These are phyloP conservation scores for Vigna angularis DNA, from an alignment of 306 rosid genomes.

Conservation along the genomic window DNA sequence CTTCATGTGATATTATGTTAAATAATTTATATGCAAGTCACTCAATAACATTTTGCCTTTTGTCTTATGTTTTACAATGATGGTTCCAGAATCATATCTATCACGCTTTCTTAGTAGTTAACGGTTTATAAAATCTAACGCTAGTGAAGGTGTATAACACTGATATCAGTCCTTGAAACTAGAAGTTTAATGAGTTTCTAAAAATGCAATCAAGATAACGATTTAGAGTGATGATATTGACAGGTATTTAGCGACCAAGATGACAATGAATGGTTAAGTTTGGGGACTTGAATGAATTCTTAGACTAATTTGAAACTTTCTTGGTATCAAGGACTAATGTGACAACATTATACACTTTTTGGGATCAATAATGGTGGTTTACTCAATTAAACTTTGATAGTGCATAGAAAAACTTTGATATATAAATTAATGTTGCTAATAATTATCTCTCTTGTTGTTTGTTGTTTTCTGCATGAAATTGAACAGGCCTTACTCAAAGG, in stretches of 20 bases:
- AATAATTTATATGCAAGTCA: background rate
- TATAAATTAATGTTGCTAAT: background rate
- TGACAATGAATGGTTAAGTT: no score
- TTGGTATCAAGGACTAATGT: no score
- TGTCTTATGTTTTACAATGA: background rate
- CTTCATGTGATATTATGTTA: background rate
- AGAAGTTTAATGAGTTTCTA: no score
- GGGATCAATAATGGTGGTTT: background rate
- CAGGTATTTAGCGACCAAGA: background rate
- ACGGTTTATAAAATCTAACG: background rate
- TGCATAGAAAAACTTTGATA: background rate
- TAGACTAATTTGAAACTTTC: background rate
- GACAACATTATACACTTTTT: background rate
- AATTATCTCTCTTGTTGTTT: background rate
- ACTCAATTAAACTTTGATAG: background rate
- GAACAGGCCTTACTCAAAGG: constrained; percentile 87
- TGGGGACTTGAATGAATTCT: background rate
- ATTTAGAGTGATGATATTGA: background rate
- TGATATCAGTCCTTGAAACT: background rate
- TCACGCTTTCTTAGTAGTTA: background rate
- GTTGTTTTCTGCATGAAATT: constrained; percentile 42
- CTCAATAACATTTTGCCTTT: background rate
- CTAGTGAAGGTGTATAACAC: background rate
- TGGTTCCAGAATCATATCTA: background rate
- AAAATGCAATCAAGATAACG: background rate